Base-by-base conservation (phyloP, 306 rosid genomes). In the Oxytropis ochrocephala region DNA sequence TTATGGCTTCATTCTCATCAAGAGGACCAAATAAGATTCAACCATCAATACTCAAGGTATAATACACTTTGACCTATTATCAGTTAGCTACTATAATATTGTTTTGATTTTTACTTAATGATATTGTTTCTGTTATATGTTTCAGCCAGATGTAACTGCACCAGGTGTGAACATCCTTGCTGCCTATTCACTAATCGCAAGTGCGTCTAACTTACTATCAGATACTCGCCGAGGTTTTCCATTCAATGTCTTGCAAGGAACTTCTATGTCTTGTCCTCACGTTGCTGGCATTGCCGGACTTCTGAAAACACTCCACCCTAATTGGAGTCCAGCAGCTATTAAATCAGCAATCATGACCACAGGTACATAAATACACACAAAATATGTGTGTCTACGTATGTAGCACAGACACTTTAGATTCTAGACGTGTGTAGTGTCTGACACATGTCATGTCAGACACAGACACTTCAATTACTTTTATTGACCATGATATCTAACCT, bases 311-410 rank as follows among this genome's bases (percentile, higher is more conserved):
- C 79, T 38, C 49, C 74, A 75, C 48, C 79, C 79, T 56, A 27
- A 35, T 56, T 75, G 79, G 79, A 66, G 74, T 48, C 79, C 79
- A 0, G 74, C 79, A 5, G 79, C 74, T 36, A 75, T 75, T 44
- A 75, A 75, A 67, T 75, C 79, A 13, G 74, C 79, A 10, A 84
- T 88, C 79, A 88, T 88, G 89, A 88, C 91, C 8, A 75, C 89
- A 0, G 95, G 91, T 75, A 57, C n/a, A 41, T 11, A 57, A 4
- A 41, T 11, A 41, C n/a, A 41, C n/a, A 41, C 46, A 41, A 3
- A 41, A 8, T 2, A 44, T 51, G 2, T 11, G 17, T 17, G 29
- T 49, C 5, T 6, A 16, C 8, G 4, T 8, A 18, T 18, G 29
- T 24, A 24, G 29, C 29, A 24, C 3, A 0, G 29, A 24, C 29